A percentile compares a stretch with the other conserved stretches of the same genome.
Conservation (phyloP, 805 yeast genomes). For the Henningerozyma blattae region DNA sequence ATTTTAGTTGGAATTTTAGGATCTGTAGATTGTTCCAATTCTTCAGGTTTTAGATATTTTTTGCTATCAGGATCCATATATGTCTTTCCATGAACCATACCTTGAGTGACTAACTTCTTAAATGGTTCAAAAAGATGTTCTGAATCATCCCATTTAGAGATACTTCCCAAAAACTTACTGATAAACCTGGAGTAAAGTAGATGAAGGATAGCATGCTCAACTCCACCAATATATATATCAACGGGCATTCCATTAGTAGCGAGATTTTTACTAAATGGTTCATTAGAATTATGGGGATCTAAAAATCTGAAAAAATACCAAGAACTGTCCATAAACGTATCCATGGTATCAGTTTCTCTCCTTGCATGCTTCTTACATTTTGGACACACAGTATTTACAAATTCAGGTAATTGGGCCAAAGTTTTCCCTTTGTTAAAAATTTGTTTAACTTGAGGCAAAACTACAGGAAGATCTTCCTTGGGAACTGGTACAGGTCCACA, state of each 20-base stretch:
- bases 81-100: slow-evolving; percentile 96
- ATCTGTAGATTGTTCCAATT: slow-evolving; percentile 34
- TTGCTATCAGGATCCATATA: slow-evolving; percentile 61
- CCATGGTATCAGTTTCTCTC: slow-evolving; percentile 97
- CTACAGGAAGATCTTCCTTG: slow-evolving; percentile 71
- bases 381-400: slow-evolving; percentile 71
- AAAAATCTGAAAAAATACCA: slow-evolving; percentile 88
- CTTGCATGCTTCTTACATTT: slow-evolving; percentile 59
- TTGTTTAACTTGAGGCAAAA: slow-evolving; percentile 48
- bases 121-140: slow-evolving; percentile 66
- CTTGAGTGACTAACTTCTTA: slow-evolving; percentile 73
- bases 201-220: slow-evolving; percentile 94
- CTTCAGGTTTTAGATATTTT: slow-evolving; percentile 67
- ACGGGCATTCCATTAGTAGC: slow-evolving; percentile 61
- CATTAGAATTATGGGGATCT: slow-evolving; percentile 50
- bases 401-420: slow-evolving; percentile 50
- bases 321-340: slow-evolving; percentile 94
- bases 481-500: slow-evolving; percentile 96
- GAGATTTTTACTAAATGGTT: slow-evolving; percentile 40
- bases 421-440: slow-evolving; percentile 53
- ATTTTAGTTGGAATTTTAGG: slow-evolving; percentile 32
- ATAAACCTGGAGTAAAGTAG: slow-evolving; percentile 77
- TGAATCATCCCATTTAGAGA: slow-evolving; percentile 59
- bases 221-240: slow-evolving; percentile 86
- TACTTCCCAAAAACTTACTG: slow-evolving; percentile 59